Percentiles rank a stretch among this genome's conserved stretches.
Evolutionary conservation across 257 asterid species (phyloP).

Genomic region (Nicotiana benthamiana): DNA sequence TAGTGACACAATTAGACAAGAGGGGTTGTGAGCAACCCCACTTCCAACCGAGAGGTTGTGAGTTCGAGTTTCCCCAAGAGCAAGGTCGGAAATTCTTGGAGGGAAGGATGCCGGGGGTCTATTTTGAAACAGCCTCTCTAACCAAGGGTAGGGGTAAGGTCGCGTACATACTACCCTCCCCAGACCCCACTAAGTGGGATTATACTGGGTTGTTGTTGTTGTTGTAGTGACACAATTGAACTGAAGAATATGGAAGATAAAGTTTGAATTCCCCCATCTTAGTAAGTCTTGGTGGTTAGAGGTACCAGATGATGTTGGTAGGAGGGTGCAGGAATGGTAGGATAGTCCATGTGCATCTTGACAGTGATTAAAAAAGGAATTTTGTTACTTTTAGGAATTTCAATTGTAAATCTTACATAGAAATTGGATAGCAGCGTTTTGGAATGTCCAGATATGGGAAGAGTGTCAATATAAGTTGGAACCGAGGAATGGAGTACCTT

Average conservation of each 20-base stretch:
- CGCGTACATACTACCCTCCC: too few species aligned
- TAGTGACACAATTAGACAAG: neutral
- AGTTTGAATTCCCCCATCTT: neutral
- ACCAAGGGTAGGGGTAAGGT: too few species aligned
- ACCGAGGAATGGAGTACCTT: neutral
- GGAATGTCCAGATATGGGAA: too few species aligned
- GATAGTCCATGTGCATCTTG: neutral
- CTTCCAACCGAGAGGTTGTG: too few species aligned
- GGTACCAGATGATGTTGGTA: neutral
- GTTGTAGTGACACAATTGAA: neutral
- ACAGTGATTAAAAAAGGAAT: neutral
- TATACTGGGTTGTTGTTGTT: too few species aligned
- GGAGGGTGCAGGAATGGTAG: neutral
- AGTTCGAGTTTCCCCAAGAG: too few species aligned
- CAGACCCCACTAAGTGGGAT: too few species aligned
- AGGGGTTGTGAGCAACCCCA: too few species aligned
- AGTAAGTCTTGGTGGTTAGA: neutral
- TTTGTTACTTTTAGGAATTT: neutral
- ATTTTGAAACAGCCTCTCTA: too few species aligned
- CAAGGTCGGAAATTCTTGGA: too few species aligned
- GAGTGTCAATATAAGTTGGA: neutral
- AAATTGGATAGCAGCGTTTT: neutral
- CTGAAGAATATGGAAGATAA: neutral
- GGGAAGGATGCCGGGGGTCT: too few species aligned
- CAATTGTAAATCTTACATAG: neutral